These are phyloP conservation scores for Prunus salicina DNA, from an alignment of 306 rosid genomes.

Conservation along the genomic window DNA sequence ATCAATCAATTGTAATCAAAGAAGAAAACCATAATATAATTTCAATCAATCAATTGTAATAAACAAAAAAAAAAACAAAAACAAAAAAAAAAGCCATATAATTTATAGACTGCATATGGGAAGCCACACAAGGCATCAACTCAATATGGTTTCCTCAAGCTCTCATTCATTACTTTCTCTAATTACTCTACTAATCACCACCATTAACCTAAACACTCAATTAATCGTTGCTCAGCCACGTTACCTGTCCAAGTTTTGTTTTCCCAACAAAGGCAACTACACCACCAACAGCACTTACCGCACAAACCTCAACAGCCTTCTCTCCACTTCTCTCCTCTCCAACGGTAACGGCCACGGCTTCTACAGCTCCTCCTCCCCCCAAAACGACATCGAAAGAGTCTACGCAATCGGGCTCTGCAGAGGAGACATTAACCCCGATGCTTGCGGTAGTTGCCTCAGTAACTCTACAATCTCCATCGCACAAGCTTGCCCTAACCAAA, in stretches of 20 bases:
- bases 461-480: neutral
- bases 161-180: too few species aligned
- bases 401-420: slow-evolving; percentile 3
- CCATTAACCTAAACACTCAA: neutral
- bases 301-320: neutral
- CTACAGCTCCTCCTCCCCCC: neutral
- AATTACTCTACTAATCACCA: neutral
- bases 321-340: neutral
- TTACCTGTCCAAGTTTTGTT: neutral
- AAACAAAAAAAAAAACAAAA: rapidly evolving
- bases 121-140: too few species aligned
- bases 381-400: neutral
- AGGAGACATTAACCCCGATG: slow-evolving; percentile 5
- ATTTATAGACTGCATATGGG: too few species aligned
- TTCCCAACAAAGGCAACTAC: neutral
- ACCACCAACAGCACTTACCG: neutral
- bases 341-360: neutral
- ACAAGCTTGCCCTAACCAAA: slow-evolving; percentile 10
- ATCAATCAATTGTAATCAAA: too few species aligned
- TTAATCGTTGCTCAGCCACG: neutral
- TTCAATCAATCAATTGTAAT: too few species aligned
- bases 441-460: neutral
- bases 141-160: too few species aligned
- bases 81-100: too few species aligned
- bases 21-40: too few species aligned